Base-by-base conservation (phyloP, 257 asterid genomes). In the Primulina tabacum region DNA sequence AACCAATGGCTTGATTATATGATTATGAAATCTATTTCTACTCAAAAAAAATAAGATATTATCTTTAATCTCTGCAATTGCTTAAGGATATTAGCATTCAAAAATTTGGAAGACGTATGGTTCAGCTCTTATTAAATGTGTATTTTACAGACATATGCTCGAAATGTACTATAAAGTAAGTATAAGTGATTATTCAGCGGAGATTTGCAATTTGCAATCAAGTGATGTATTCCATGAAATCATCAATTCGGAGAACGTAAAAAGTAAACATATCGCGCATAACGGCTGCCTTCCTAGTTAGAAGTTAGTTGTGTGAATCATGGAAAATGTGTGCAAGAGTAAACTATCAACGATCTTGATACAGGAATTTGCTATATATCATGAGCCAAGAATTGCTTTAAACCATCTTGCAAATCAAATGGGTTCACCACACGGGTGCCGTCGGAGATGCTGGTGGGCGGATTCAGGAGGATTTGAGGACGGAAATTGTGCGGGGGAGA, bases 361-460 rank as follows among this genome's bases (percentile, higher is more conserved):
- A 35, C 71, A 68, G 43, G 38, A 72, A 62, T 38, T 34, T 43
- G 20, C 59, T 72, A 75, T 72, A 75, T 69, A 80, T n/a, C n/a
- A n/a, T 73, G 53, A 50, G 16, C 60, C 76, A 47, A 63, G 43
- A 67, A 55, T 34, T 78, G 64, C 67, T 7, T 24, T 61, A 65
- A 17, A 68, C 30, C 29, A 40, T 50, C 75, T 18, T 10, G 26
- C 35, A 59, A 60, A 61, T 28, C 71, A 71, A 78, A 84, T 81
- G 86, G 84, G 60, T 61, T 56, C 90, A 0, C 97, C 97, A 0
- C 97, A 91, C 14, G 97, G 96, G 92, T 92, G 32, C 90, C 96
- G 0, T 77, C 98, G 0, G 96, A 92, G 75, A 82, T 92, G 90
- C 92, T 92, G 4, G 35, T 83, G 86, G 62, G 76, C 7, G 89